Base-by-base conservation (phyloP, 768 basidiomycete genomes). In the Albatrellus ellisii region DNA sequence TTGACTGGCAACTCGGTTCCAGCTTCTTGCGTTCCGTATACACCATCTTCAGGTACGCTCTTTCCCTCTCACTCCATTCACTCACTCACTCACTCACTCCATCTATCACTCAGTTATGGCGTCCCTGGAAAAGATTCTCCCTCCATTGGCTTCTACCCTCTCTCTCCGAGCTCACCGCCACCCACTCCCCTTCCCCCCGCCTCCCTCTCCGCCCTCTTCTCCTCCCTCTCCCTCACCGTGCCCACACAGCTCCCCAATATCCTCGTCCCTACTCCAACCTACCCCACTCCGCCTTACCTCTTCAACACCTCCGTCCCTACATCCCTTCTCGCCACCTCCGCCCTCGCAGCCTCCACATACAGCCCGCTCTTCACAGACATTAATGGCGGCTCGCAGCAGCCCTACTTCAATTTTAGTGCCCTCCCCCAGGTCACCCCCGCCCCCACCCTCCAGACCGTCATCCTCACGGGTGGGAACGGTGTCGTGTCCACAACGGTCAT, bases 1-100 rank as follows among this genome's bases (percentile, higher is more conserved):
- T 88, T 40, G 85, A 88, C 52, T 88, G 85, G 85, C 81, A 86
- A 56, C 65, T 88, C 37, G 83, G 81, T 17, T 56, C 70, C 1
- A 67, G 78, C 0, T 87, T 87, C 55, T 53, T 88, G 42, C 68
- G 77, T 26, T 82, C 80, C 2, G 82, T 87, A 0, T 88, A 87
- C 55, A 77, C 80, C 4, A 64, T 87, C 29, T 87, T 73, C 66
- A 85, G 79, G 84, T 80, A 48, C 42, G 12, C 7, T 43, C 39
- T 26, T 18, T 14, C 18, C 29, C 8, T 28, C n/a, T n/a, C n/a
- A n/a, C 12, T n/a, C n/a, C 25, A 39, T 2, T 28, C 20, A 36
- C 24, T 34, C 24, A 42, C 42, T 38, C 6, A 22, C 11, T 28
- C 22, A 9, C 17, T 25, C 34, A 20, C 28, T 37, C 22, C 21